phyloP scores from a whole-genome alignment of 352 stramenopile species.

The Globisporangium lucens region DNA sequence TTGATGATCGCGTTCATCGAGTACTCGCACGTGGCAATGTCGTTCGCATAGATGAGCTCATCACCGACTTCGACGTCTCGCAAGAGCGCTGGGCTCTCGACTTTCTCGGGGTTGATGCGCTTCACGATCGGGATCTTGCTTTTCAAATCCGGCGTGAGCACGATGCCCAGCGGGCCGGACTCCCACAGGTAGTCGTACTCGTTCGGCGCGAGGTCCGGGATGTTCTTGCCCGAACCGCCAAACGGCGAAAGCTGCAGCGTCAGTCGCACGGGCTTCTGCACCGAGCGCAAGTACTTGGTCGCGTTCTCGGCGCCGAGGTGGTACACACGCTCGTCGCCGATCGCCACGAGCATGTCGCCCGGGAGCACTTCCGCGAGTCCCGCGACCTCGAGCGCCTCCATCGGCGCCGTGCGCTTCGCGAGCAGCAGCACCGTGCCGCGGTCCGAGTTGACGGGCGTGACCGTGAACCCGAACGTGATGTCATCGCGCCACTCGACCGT shows the following conservation, averaged over 20 bases:
- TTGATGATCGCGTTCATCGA: conserved; percentile 70
- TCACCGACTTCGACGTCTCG: conserved; percentile 54
- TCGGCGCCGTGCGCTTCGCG: conserved; percentile 41
- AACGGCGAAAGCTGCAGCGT: conserved; percentile 70
- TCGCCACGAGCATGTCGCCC: conserved; percentile 71
- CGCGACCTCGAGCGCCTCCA: conserved; percentile 27
- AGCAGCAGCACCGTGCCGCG: conserved; percentile 61
- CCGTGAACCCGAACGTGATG: conserved; percentile 62
- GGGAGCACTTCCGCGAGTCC: conserved; percentile 71
- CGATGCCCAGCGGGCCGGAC: conserved; percentile 63
- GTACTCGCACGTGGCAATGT: conserved; percentile 65
- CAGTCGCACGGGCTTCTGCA: conserved; percentile 65
- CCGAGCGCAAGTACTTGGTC: conserved; percentile 59
- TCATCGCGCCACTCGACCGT: conserved; percentile 63
- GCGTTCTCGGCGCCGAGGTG: conserved; percentile 60
- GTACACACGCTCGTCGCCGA: conserved; percentile 77
- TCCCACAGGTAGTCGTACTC: conserved; percentile 84
- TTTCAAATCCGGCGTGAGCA: conserved; percentile 62
- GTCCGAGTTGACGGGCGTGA: conserved; percentile 70
- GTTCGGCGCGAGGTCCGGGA: conserved; percentile 60
- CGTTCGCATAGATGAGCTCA: conserved; percentile 80
- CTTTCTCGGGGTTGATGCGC: conserved; percentile 56
- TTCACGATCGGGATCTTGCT: conserved; percentile 79
- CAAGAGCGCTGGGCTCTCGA: conserved; percentile 41
- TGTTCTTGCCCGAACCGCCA: conserved; percentile 36